A percentile compares a stretch with the other conserved stretches of the same genome.
Conservation (phyloP, 1,284 basidiomycete genomes). For the Dichomitus squalens region DNA sequence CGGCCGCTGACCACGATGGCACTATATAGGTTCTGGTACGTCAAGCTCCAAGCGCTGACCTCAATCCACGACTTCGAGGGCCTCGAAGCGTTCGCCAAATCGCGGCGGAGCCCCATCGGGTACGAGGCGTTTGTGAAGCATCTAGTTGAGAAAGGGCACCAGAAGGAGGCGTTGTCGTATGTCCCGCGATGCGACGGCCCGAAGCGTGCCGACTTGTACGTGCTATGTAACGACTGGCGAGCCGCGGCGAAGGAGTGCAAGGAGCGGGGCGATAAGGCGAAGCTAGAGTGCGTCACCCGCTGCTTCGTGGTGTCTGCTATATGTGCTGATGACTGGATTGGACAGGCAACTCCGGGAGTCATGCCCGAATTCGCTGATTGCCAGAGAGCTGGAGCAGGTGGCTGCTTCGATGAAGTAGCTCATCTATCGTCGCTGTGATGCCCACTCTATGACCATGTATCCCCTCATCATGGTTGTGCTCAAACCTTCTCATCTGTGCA, state of each 20-base stretch:
- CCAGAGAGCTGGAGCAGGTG: constrained; percentile 77
- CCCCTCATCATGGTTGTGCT: no score
- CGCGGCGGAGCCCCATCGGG: constrained; percentile 91
- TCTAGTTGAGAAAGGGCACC: constrained; percentile 70
- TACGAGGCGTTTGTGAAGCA: constrained; percentile 92
- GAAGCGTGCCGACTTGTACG: constrained; percentile 84
- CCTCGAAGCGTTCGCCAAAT: constrained; percentile 82
- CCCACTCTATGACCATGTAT: background rate
- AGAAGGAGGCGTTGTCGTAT: constrained; percentile 74
- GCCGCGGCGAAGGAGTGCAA: constrained; percentile 87
- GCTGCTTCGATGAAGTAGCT: constrained; percentile 63
- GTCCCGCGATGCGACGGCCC: constrained; percentile 83
- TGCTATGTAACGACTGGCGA: constrained; percentile 87
- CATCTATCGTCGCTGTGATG: background rate
- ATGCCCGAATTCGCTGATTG: constrained; percentile 78
- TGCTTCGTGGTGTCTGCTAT: background rate
- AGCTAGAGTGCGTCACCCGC: constrained; percentile 63
- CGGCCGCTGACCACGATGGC: background rate
- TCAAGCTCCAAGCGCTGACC: constrained; percentile 84
- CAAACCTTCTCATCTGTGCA: no score
- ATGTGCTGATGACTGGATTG: constrained; percentile 9
- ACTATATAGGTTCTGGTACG: constrained; percentile 84
- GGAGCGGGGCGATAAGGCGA: constrained; percentile 79
- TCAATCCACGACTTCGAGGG: constrained; percentile 81
- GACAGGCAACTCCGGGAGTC: constrained; percentile 66